Evolutionary conservation across 495 filamentous ascomycete genomes (phyloP).

Genomic region (Tuber aestivum): DNA sequence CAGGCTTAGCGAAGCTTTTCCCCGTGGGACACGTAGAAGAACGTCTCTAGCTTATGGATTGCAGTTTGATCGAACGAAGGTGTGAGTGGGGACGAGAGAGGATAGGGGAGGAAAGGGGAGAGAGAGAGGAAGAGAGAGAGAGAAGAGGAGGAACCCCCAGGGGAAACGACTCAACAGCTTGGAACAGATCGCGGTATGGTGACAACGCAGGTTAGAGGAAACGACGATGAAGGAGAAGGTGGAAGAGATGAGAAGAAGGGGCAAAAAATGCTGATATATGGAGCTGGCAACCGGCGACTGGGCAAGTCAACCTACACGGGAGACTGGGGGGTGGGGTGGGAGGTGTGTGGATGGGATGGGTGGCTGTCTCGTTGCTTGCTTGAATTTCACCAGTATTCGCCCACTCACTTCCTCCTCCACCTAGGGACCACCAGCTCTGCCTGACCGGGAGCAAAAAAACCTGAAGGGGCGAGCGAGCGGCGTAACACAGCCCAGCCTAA

Average conservation of each 20-base stretch:
- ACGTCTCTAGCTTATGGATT: slow-evolving; percentile 43
- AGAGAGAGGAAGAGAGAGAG: slow-evolving; percentile 29
- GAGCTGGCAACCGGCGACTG: slow-evolving; percentile 29
- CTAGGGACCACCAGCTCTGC: slow-evolving; percentile 13
- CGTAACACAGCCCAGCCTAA: neutral
- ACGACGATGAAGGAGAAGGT: slow-evolving; percentile 32
- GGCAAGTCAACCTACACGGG: slow-evolving; percentile 28
- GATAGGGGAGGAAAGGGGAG: slow-evolving; percentile 12
- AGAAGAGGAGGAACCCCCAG: slow-evolving; percentile 39
- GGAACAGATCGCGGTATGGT: slow-evolving; percentile 41
- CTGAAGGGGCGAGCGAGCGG: neutral
- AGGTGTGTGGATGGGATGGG: slow-evolving; percentile 8
- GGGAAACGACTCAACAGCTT: slow-evolving; percentile 30
- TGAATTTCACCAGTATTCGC: slow-evolving; percentile 8
- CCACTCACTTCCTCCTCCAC: slow-evolving; percentile 21
- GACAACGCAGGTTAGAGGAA: slow-evolving; percentile 42
- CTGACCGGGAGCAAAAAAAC: slow-evolving; percentile 20
- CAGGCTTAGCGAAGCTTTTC: slow-evolving; percentile 41
- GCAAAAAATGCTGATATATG: slow-evolving; percentile 41
- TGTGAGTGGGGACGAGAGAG: slow-evolving; percentile 17
- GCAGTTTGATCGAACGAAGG: slow-evolving; percentile 39
- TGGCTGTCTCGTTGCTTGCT: slow-evolving; percentile 37
- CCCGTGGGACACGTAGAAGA: slow-evolving; percentile 39
- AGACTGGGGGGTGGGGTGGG: neutral
- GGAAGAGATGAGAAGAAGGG: slow-evolving; percentile 38